Evolutionary conservation across 1,284 basidiomycete species (phyloP).

Genomic region (Pseudozyma hubeiensis): DNA sequence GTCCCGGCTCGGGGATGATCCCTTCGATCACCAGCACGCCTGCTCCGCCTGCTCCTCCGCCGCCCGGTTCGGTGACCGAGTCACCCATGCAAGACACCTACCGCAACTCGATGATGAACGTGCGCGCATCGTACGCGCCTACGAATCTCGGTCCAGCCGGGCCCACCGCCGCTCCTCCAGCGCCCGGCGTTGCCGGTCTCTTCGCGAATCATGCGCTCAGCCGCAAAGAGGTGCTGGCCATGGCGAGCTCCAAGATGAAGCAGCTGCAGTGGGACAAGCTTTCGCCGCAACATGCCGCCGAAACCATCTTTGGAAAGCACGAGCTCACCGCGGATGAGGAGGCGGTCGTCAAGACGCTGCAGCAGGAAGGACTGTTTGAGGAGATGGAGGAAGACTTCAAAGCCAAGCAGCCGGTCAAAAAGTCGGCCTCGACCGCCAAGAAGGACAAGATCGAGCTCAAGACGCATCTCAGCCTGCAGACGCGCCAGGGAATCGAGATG

Average conservation of each 20-base stretch:
- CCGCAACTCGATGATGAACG: constrained; percentile 65
- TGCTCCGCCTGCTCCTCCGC: constrained; percentile 70
- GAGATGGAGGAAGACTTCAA: constrained; percentile 99
- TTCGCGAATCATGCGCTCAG: constrained; percentile 50
- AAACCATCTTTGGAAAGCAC: constrained; percentile 64
- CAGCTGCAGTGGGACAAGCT: constrained; percentile 97
- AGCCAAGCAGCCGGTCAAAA: constrained; percentile 83
- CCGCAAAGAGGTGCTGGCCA: constrained; percentile 85
- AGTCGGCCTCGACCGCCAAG: constrained; percentile 64
- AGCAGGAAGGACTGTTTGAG: constrained; percentile 80
- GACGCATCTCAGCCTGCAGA: constrained; percentile 64
- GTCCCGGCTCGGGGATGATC: constrained; percentile 50
- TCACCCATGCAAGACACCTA: constrained; percentile 42
- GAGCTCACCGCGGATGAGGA: constrained; percentile 52
- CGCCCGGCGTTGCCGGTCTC: constrained; percentile 74
- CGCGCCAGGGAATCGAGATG: constrained; percentile 60
- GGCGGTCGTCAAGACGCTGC: constrained; percentile 47
- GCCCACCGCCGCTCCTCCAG: constrained; percentile 64
- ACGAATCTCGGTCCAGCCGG: constrained; percentile 56
- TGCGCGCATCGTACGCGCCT: constrained; percentile 57
- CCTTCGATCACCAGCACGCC: constrained; percentile 66
- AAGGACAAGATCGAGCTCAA: constrained; percentile 69
- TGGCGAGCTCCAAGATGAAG: constrained; percentile 92
- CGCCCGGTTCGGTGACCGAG: constrained; percentile 59
- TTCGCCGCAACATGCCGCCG: constrained; percentile 65